Conservation (phyloP, 176 grass and related monocot species). For the Musa beccarii region DNA sequence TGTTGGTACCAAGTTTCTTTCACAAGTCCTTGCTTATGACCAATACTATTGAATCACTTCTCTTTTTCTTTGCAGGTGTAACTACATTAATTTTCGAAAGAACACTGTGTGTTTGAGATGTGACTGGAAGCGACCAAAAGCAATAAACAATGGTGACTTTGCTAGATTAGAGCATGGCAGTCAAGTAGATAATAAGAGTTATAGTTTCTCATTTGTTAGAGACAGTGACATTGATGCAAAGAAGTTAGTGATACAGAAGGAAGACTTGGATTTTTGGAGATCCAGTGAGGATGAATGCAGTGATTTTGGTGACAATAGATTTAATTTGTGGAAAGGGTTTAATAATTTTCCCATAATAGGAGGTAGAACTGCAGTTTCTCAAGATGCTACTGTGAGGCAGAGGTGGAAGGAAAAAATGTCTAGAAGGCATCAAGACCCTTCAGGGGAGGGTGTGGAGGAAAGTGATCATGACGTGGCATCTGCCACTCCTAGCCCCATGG, state of each 20-base stretch:
- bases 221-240: conserved; percentile 25
- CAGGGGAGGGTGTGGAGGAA: conserved; percentile 7
- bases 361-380: conserved; percentile 43
- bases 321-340: conserved; percentile 26
- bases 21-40: not conserved
- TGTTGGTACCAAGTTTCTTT: not conserved
- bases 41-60: not conserved
- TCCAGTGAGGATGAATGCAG: conserved; percentile 15
- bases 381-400: conserved; percentile 41
- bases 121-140: conserved; percentile 81
- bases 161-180: conserved; percentile 14
- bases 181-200: conserved; percentile 28
- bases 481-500: not conserved
- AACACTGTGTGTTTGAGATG: conserved; percentile 76
- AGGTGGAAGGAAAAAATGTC: conserved; percentile 78
- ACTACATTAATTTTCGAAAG: conserved; percentile 86
- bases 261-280: conserved; percentile 40
- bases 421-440: conserved; percentile 33
- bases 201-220: conserved; percentile 60
- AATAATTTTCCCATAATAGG: conserved; percentile 69
- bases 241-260: conserved; percentile 19
- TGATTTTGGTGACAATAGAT: not conserved
- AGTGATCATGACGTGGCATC: not conserved
- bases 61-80: conserved; percentile 49
- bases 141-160: conserved; percentile 44